phyloP scores from a whole-genome alignment of 2,329 filamentous ascomycete species.

The Pseudocercospora cruenta region DNA sequence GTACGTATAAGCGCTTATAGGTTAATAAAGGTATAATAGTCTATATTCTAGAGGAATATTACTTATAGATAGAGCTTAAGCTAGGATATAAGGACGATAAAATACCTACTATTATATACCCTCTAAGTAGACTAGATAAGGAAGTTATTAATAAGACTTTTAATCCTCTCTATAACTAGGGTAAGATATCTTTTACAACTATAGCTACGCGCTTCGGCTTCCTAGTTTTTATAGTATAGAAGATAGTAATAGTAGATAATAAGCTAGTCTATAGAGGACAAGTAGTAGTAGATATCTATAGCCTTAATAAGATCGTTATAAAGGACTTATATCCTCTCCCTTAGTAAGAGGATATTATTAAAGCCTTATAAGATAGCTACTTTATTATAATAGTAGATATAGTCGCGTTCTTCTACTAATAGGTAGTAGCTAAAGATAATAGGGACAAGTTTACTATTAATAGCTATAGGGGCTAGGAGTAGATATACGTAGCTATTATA shows the following conservation, averaged over 20 bases:
- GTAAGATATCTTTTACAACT: background rate
- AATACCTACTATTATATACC: background rate
- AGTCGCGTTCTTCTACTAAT: background rate
- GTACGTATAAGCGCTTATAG: background rate
- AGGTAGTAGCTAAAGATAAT: background rate
- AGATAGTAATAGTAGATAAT: background rate
- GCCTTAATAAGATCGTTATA: background rate
- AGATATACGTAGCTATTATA: background rate
- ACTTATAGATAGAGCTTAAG: background rate
- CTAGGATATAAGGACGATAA: background rate
- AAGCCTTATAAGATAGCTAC: background rate
- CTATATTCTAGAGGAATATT: background rate
- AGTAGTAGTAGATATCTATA: background rate
- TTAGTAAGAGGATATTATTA: background rate
- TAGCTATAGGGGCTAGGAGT: background rate
- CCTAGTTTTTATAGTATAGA: background rate
- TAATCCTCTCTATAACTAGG: background rate
- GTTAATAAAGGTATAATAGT: background rate
- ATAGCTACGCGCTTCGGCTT: background rate
- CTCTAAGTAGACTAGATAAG: background rate
- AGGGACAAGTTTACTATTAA: too few relatives aligned
- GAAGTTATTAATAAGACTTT: background rate
- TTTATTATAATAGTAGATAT: background rate
- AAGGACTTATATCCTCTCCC: background rate
- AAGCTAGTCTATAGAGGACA: background rate